Percentiles rank a stretch among this genome's conserved stretches.
Evolutionary conservation across 441 rosid species (phyloP).

Genomic region (Bruguiera hainesii): DNA sequence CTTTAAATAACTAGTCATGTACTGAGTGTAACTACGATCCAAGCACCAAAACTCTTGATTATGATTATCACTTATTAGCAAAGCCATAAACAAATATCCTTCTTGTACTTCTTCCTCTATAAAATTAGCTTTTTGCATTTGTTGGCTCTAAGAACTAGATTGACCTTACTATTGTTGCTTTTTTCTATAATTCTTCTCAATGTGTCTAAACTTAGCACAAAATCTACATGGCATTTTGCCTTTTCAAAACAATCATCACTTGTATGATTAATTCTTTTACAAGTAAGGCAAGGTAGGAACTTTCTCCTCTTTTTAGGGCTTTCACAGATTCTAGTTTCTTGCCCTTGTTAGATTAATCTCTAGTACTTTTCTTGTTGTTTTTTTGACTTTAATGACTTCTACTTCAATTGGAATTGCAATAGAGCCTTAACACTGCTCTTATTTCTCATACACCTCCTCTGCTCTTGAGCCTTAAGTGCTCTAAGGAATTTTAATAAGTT

Average conservation of each 20-base stretch:
- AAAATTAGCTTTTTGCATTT: no score
- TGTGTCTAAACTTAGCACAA: background rate
- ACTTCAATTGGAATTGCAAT: no score
- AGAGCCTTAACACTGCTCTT: background rate
- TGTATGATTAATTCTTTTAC: background rate
- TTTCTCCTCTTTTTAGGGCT: background rate
- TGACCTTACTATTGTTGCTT: background rate
- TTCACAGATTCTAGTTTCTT: background rate
- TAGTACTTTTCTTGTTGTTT: background rate
- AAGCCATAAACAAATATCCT: background rate
- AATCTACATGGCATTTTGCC: no score
- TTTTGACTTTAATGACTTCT: background rate
- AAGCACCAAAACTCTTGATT: background rate
- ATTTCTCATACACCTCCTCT: background rate
- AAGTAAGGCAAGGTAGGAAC: background rate
- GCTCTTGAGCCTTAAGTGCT: background rate
- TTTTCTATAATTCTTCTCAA: no score
- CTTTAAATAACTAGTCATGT: background rate
- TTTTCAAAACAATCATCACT: background rate
- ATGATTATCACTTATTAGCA: background rate
- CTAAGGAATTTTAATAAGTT: background rate
- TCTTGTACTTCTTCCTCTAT: background rate
- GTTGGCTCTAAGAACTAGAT: background rate
- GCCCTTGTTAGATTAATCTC: background rate
- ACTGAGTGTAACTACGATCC: background rate